Evolutionary conservation across 805 yeast species (phyloP), one percentile per base, ranked within the genome.

Genomic region (Metschnikowia lunata): DNA sequence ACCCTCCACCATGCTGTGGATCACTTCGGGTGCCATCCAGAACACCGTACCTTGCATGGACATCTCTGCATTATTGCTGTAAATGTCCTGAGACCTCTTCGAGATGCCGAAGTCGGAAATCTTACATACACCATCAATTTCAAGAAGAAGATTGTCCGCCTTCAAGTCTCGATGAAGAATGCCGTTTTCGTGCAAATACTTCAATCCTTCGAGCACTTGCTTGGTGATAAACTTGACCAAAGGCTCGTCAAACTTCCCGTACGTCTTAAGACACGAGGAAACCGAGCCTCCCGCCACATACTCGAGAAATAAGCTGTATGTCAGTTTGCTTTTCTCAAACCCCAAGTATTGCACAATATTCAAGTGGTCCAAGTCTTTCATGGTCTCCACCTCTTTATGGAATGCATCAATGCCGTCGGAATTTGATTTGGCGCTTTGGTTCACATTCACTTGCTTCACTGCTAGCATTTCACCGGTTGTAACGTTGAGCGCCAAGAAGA

Each of bases 11-110:
- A 81, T 81, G 46, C 88, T 88, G 60, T 89, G 91, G 40, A 93
- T 89, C 51, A 95, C 96, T 60, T 93, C 99, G 0, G 99, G 99
- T 1, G 99, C 99, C 99, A 93, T 93, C 99, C 99, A 93, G 63
- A 90, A 93, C 1, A 95, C 88, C 0, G 99, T 90, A 23, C 99
- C 99, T 64, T 95, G 96, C 95, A 88, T 88, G 10, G 97, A 90
- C 96, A 90, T 87, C 43, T 88, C 97, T 4, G 96, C 88, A 56
- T 88, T 82, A 62, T 93, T 89, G 28, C 86, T 82, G 61, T 93
- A 91, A 23, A 91, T 87, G 60, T 93, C 90, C 42, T 64, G 58
- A 0, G 72, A 66, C 57, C 82, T 80, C 61, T 88, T 90, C 34
- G 97, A 89, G 41, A 93, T 93, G 37, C 99, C 99, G 68, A 93